Percentiles rank a stretch among this genome's conserved stretches.
These are phyloP conservation scores for Coffea humblotiana DNA, from an alignment of 305 asterid genomes.

Conservation along the genomic window DNA sequence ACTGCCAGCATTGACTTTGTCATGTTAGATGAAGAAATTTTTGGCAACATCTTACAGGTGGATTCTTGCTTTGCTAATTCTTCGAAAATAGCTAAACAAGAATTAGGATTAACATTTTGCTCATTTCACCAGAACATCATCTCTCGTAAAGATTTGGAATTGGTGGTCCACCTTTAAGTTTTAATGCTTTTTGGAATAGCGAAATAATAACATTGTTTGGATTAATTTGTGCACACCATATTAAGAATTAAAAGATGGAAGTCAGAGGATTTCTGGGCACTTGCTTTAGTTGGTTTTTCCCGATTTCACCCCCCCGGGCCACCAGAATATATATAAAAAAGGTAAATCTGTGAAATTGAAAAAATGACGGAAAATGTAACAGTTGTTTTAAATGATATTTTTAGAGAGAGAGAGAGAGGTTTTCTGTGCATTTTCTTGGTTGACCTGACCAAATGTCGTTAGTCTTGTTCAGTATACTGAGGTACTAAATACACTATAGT, in stretches of 20 bases:
- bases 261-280: not conserved
- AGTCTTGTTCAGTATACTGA: not conserved
- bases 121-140: not conserved
- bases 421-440: not conserved
- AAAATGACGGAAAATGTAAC: not conserved
- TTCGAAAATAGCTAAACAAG: not conserved
- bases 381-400: not conserved
- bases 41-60: constrained; percentile 84
- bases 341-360: not conserved
- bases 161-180: not conserved
- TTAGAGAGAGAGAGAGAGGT: no score
- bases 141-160: not conserved
- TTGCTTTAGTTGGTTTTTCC: no score
- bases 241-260: not conserved
- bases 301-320: no score
- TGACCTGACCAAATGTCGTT: not conserved
- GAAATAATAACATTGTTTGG: not conserved
- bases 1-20: constrained; percentile 81
- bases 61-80: constrained; percentile 24
- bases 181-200: not conserved
- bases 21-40: constrained; percentile 75
- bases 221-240: not conserved
- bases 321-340: no score
- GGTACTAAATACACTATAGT: not conserved
- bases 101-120: not conserved